Conservation (phyloP, 1,139 yeast species). For the Nakaseomyces glabratus region DNA sequence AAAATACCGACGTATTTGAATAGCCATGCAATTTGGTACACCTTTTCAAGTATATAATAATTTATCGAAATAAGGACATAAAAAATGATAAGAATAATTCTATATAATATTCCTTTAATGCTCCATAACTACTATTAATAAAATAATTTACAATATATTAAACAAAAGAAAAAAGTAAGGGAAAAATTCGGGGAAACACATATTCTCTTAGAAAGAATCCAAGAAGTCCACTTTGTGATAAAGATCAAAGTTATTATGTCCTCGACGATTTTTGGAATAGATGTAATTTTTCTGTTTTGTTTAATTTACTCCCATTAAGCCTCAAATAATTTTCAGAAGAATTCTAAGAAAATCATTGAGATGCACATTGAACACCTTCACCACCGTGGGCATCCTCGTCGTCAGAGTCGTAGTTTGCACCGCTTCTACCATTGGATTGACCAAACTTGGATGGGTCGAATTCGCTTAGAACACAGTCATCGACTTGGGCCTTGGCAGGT, state of each 20-base stretch:
- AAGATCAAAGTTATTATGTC: too few relatives aligned
- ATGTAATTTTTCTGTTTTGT: too few relatives aligned
- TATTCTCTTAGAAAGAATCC: too few relatives aligned
- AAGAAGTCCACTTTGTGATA: too few relatives aligned
- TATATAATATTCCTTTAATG: conserved; percentile 3
- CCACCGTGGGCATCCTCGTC: conserved; percentile 58
- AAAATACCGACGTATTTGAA: too few relatives aligned
- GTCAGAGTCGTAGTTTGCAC: conserved; percentile 47
- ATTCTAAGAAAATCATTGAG: conserved; percentile 39
- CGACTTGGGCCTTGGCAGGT: conserved; percentile 62
- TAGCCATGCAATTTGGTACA: too few relatives aligned
- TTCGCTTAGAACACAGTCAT: conserved; percentile 70
- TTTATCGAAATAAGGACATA: too few relatives aligned
- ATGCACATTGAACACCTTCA: conserved; percentile 83
- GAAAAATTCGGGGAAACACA: too few relatives aligned
- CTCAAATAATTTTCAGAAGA: not conserved
- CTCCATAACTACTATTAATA: conserved; percentile 4
- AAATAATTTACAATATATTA: conserved; percentile 5
- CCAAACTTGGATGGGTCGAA: conserved; percentile 56
- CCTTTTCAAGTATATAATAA: too few relatives aligned
- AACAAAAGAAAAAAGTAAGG: too few relatives aligned
- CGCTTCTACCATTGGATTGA: conserved; percentile 38
- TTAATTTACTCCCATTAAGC: not conserved
- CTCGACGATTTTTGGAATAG: too few relatives aligned
- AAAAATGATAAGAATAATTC: too few relatives aligned